Evolutionary conservation across 2,329 filamentous ascomycete species (phyloP).

Genomic region (Fusarium paranaense): DNA sequence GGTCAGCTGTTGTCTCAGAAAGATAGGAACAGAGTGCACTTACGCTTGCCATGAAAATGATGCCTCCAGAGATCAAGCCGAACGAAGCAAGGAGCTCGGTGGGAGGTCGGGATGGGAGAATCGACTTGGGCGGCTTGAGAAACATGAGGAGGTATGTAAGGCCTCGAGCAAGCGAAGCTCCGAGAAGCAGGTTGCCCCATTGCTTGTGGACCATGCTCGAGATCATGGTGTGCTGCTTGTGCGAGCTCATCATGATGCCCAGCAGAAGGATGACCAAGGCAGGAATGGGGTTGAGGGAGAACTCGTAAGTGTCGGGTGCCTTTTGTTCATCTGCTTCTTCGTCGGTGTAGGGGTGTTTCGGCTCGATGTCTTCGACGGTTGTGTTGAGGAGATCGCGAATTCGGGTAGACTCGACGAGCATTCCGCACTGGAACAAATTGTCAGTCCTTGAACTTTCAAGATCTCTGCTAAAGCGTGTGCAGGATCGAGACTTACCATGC

Average conservation of each 20-base stretch:
- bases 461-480: background rate
- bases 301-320: slow-evolving; percentile 74
- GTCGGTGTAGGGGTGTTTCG: slow-evolving; percentile 51
- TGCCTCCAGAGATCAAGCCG: slow-evolving; percentile 85
- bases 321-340: slow-evolving; percentile 63
- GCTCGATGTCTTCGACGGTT: slow-evolving; percentile 54
- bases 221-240: slow-evolving; percentile 85
- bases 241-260: slow-evolving; percentile 95
- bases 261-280: slow-evolving; percentile 87
- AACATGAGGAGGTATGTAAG: slow-evolving; percentile 85
- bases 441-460: slow-evolving; percentile 37
- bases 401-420: slow-evolving; percentile 82
- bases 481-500: slow-evolving; percentile 70
- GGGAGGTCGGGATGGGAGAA: slow-evolving; percentile 85
- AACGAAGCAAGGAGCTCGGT: slow-evolving; percentile 91
- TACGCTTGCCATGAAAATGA: slow-evolving; percentile 93
- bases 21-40: slow-evolving; percentile 51
- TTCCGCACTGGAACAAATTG: slow-evolving; percentile 70
- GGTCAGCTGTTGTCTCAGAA: slow-evolving; percentile 35
- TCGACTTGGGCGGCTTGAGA: slow-evolving; percentile 82
- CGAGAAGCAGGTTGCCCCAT: slow-evolving; percentile 88
- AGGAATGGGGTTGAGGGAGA: slow-evolving; percentile 90
- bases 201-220: slow-evolving; percentile 94
- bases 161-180: slow-evolving; percentile 81
- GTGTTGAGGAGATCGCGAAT: slow-evolving; percentile 76